Conservation (phyloP, 129 eudicot genomes). For the Flaveria sonorensis region DNA sequence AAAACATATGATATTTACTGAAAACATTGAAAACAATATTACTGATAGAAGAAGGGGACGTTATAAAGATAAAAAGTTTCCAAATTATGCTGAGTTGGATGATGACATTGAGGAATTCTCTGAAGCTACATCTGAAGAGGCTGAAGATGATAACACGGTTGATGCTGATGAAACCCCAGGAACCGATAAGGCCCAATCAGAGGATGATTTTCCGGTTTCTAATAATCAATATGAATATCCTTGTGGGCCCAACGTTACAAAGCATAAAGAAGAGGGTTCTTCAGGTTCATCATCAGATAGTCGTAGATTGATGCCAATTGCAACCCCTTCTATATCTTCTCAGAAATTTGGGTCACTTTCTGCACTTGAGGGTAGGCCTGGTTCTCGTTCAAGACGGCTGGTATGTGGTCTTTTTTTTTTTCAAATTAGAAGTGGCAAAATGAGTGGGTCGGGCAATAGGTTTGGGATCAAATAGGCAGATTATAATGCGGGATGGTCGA, state of each 20-base stretch:
- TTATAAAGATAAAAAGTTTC: slow-evolving; percentile 62
- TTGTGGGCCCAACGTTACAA: slow-evolving; percentile 40
- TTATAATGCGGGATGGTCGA: neutral
- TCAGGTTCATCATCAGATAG: slow-evolving; percentile 80
- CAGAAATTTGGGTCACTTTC: slow-evolving; percentile 92
- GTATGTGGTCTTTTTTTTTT: slow-evolving; percentile 41
- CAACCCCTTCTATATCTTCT: slow-evolving; percentile 76
- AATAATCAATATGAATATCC: slow-evolving; percentile 53
- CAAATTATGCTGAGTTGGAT: slow-evolving; percentile 81
- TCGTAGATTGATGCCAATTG: slow-evolving; percentile 45
- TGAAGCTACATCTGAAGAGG: slow-evolving; percentile 79
- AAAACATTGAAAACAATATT: slow-evolving; percentile 41
- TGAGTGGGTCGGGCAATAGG: slow-evolving; percentile 1
- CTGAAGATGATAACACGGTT: slow-evolving; percentile 70
- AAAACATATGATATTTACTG: slow-evolving; percentile 41
- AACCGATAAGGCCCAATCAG: slow-evolving; percentile 50
- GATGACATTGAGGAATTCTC: slow-evolving; percentile 72
- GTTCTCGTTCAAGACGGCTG: slow-evolving; percentile 71
- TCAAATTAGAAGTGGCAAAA: slow-evolving; percentile 13
- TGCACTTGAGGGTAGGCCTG: slow-evolving; percentile 81
- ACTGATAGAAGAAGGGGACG: slow-evolving; percentile 71
- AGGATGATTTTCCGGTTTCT: slow-evolving; percentile 55
- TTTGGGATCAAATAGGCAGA: neutral
- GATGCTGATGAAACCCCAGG: slow-evolving; percentile 46
- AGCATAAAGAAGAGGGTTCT: slow-evolving; percentile 66